phyloP scores from a whole-genome alignment of 345 rosid species.

The thale cress (Arabidopsis thaliana) region DNA sequence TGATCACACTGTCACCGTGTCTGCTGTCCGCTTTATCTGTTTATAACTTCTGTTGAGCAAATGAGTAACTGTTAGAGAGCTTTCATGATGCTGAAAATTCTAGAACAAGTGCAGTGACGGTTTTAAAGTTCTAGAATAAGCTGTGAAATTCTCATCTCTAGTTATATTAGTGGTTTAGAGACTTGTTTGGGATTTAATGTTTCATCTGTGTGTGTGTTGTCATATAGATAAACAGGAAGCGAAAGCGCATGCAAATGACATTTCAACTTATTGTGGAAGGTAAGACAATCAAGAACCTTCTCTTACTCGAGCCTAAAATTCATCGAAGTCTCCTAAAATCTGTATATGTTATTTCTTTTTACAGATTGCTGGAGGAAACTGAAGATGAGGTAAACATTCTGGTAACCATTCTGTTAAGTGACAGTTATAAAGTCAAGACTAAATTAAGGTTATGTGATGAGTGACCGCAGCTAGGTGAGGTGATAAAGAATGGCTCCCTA shows the following conservation, averaged over 20 bases:
- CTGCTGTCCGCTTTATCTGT: constrained; percentile 10
- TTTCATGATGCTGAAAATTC: constrained; percentile 14
- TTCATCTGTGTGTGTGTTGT: constrained; percentile 33
- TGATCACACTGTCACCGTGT: background rate
- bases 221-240: constrained; percentile 92
- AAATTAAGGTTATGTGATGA: constrained; percentile 15
- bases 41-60: constrained; percentile 11
- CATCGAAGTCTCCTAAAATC: constrained; percentile 13
- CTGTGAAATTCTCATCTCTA: constrained; percentile 19
- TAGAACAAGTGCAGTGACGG: background rate
- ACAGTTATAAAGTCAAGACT: background rate
- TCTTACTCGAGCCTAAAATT: constrained; percentile 1
- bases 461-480: constrained; percentile 64
- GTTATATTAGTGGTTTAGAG: constrained; percentile 3
- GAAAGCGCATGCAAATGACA: constrained; percentile 77
- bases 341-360: background rate
- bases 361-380: constrained; percentile 86
- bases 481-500: constrained; percentile 76
- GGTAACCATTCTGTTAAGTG: constrained; percentile 22
- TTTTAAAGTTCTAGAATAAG: background rate
- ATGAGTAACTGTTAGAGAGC: constrained; percentile 4
- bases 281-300: constrained; percentile 44
- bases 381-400: constrained; percentile 81
- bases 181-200: constrained; percentile 17
- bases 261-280: constrained; percentile 96